Evolutionary conservation across 2,329 filamentous ascomycete species (phyloP), one percentile per base, ranked within the genome.

Genomic region (Alternaria triticimaculans): DNA sequence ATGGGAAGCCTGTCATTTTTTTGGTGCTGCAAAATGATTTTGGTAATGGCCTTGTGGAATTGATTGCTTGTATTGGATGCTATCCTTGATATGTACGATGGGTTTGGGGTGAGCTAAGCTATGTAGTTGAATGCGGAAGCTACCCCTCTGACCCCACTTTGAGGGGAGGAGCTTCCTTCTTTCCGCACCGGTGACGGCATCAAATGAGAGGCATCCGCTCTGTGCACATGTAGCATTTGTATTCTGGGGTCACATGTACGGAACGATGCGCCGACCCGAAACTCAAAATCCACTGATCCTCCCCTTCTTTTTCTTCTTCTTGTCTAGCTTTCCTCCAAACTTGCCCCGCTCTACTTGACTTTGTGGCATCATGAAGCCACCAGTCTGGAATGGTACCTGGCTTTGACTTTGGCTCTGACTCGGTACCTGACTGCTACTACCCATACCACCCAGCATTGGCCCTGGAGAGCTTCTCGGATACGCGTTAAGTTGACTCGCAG

Each of bases 271-370:
- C 41, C 9, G 9, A 12, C 25, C 23, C 23, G n/a, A 49, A 26
- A 18, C 9, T 62, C 41, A 74, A 1, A 80, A 80, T 11, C 79
- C 78, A 62, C 74, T 73, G 12, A 78, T 70, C 62, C 77, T 76
- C 20, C 65, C 68, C 68, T 77, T 80, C 45, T 79, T 80, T 65
- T 76, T 79, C 61, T 72, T 76, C 62, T 75, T 77, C 66, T 73
- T 75, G 25, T 69, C 70, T 21, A 73, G 69, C 54, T 78, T 69
- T 2, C 77, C 76, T 10, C 79, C 78, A 58, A 78, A 76, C n/a
- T 64, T 64, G 12, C 79, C 79, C 14, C 73, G 72, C 64, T 80
- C 78, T 9, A 75, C 70, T 53, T 80, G 79, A 54, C 78, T 80
- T 45, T 69, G 65, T 6, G 67, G 68, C 43, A 59, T 56, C 54